A percentile compares a stretch with the other conserved stretches of the same genome.
Evolutionary conservation across 805 yeast species (phyloP).

Genomic region (Cyberlindnera subsufficiens): DNA sequence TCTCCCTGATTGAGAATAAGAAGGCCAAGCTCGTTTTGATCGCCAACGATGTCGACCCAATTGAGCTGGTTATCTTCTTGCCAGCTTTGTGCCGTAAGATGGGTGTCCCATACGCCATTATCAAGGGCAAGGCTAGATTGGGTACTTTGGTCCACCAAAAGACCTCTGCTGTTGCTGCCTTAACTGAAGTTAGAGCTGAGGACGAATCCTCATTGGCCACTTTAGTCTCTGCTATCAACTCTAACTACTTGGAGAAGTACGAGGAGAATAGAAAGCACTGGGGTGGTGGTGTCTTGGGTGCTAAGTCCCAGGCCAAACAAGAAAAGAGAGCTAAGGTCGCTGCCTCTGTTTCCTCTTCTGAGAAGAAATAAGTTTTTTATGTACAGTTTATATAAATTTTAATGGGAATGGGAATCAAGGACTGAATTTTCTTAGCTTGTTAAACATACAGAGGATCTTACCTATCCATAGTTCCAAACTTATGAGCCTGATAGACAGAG

Average conservation of each 20-base stretch:
- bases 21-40: conserved; percentile 95
- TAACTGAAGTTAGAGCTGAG: conserved; percentile 91
- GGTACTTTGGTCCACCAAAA: conserved; percentile 97
- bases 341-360: conserved; percentile 11
- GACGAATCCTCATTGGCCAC: conserved; percentile 94
- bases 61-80: conserved; percentile 92
- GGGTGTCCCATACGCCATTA: conserved; percentile 99
- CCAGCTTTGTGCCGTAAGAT: conserved; percentile 99
- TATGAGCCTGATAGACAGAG: too few relatives aligned
- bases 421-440: background rate
- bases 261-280: conserved; percentile 97
- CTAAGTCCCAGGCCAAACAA: conserved; percentile 82
- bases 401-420: conserved; percentile 5
- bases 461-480: too few relatives aligned
- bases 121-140: conserved; percentile 97
- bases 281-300: conserved; percentile 99
- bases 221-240: conserved; percentile 86
- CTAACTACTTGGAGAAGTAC: conserved; percentile 90
- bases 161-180: conserved; percentile 95
- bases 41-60: conserved; percentile 99
- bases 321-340: conserved; percentile 27
- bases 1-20: conserved; percentile 94
- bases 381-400: conserved; percentile 1
- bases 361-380: conserved; percentile 10
- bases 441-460: background rate